phyloP scores from a whole-genome alignment of 225 moss, liverwort and hornwort genomes.

The Pseudoscleropodium purum region DNA sequence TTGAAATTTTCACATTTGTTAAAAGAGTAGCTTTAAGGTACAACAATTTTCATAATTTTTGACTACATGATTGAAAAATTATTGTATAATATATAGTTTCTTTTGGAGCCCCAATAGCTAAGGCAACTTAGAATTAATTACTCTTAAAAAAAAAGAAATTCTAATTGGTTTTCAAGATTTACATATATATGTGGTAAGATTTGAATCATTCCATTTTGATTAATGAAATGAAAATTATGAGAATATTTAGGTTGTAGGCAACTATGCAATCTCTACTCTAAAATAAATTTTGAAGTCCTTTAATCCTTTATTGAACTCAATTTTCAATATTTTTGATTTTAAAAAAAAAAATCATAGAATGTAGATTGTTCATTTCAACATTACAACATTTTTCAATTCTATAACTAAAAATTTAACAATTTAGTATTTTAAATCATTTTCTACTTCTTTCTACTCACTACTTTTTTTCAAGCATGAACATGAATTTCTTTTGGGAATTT shows the following conservation, averaged over 20 bases:
- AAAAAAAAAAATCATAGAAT: neutral
- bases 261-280: neutral
- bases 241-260: fast-evolving
- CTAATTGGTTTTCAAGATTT: neutral
- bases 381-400: neutral
- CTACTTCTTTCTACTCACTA: neutral
- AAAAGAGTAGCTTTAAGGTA: neutral
- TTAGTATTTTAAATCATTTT: no score
- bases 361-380: neutral
- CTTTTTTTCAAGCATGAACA: neutral
- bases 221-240: neutral
- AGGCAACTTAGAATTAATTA: no score
- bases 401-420: neutral
- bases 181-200: neutral
- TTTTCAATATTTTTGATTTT: neutral
- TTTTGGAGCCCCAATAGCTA: neutral
- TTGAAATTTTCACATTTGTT: no score
- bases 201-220: neutral
- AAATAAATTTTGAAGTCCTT: no score
- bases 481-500: no score
- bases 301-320: neutral
- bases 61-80: neutral
- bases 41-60: neutral
- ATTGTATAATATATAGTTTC: neutral
- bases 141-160: neutral